These are phyloP conservation scores for Soucietia sequanensis DNA, from an alignment of 805 yeast species.

Conservation along the genomic window DNA sequence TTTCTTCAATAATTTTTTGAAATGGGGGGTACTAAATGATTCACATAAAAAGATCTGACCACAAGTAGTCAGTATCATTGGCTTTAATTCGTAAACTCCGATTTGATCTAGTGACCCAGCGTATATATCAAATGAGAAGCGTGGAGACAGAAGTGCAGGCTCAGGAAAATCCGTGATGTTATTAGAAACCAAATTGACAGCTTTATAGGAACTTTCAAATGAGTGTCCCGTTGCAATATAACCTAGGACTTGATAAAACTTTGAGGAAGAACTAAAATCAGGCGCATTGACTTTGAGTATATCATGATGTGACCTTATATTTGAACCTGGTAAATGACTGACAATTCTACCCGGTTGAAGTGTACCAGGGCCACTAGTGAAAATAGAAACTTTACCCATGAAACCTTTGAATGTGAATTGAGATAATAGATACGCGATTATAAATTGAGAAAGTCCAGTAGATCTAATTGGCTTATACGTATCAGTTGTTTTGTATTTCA, in stretches of 20 bases:
- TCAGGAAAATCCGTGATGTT: slow-evolving; percentile 23
- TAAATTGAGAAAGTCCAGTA: slow-evolving; percentile 34
- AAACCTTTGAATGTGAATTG: slow-evolving; percentile 17
- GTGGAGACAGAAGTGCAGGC: slow-evolving; percentile 9
- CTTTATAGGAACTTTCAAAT: slow-evolving; percentile 14
- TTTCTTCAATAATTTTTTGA: slow-evolving; percentile 15
- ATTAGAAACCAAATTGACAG: slow-evolving; percentile 11
- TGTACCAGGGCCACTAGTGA: slow-evolving; percentile 41
- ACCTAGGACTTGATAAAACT: slow-evolving; percentile 28
- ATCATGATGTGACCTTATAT: slow-evolving; percentile 36
- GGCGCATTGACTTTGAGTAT: slow-evolving; percentile 29
- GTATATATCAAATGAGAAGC: slow-evolving; percentile 31
- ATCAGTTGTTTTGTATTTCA: slow-evolving; percentile 22
- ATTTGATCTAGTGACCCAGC: slow-evolving; percentile 41
- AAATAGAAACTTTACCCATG: slow-evolving; percentile 26
- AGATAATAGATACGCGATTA: slow-evolving; percentile 21
- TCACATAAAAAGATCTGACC: slow-evolving; percentile 32
- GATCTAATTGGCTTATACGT: slow-evolving; percentile 32
- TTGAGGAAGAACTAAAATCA: slow-evolving; percentile 20
- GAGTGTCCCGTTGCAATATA: slow-evolving; percentile 28
- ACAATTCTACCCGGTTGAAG: slow-evolving; percentile 35
- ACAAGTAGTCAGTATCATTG: slow-evolving; percentile 28
- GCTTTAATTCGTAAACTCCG: slow-evolving; percentile 43
- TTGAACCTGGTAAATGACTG: slow-evolving; percentile 7
- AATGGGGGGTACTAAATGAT: slow-evolving; percentile 24